Evolutionary conservation across 371 early-diverging fungal species (phyloP), one percentile per base, ranked within the genome.

Genomic region (Nematocida major): DNA sequence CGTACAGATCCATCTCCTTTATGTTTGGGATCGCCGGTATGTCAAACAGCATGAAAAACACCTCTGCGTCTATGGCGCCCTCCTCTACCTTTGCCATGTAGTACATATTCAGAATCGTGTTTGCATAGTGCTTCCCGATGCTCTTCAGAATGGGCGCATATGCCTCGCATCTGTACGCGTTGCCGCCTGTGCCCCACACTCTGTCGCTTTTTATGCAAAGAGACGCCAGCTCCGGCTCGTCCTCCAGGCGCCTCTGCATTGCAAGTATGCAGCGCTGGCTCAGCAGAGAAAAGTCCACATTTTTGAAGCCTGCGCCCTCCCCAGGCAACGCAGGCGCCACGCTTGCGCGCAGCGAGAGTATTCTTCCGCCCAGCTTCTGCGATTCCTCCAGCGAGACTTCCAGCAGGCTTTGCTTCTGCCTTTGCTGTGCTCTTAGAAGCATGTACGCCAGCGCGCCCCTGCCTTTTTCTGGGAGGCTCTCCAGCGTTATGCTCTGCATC

Each of bases 1-100:
- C 76, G 59, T 61, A 73, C 18, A 32, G 20, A 28, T 39, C 32
- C 76, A 73, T 73, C 20, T 63, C 38, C 28, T 61, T 51, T 39
- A 61, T 40, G 40, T 73, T 30, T 3, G 13, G 2, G 9, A 73
- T 61, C 4, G 76, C 63, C 15, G 76, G 65, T 15, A 73, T 73
- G 30, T 73, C 76, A 65, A 73, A 73, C 40, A 73, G 78, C 39
- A 73, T 39, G 34, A 63, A 73, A 39, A 73, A 73, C 39, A 73
- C 47, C 51, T 73, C 76, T 36, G 76, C 15, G 34, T 63, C 65
- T 13, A 73, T 48, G n/a, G 76, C 76, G 28, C 28, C 65, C 40
- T 73, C 54, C 34, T 73, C 76, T 15, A 53, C 63, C 49, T 50
- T 59, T 36, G 76, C 38, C 28, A 73, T 39, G n/a, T 65, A 48